Evolutionary conservation across 2,329 filamentous ascomycete species (phyloP).

Genomic region (Scedosporium boydii): DNA sequence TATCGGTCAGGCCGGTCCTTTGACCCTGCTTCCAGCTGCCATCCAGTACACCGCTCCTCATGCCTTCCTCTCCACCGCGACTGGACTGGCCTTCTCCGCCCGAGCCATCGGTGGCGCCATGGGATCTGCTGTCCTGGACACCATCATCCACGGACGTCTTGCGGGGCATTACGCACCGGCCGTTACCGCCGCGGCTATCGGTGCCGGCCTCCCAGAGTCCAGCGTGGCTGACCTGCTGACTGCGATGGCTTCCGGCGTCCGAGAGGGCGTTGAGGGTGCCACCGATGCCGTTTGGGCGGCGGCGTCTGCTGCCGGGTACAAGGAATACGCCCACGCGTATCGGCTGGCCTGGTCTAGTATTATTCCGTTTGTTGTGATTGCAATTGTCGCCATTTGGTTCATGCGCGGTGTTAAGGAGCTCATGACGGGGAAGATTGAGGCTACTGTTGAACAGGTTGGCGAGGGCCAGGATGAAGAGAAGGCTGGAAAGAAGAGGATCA

Average conservation of each 20-base stretch:
- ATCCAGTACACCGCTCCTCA: conserved; percentile 45
- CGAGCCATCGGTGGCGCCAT: conserved; percentile 44
- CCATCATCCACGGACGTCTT: conserved; percentile 40
- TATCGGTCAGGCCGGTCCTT: conserved; percentile 38
- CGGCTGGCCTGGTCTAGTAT: conserved; percentile 39
- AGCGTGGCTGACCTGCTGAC: conserved; percentile 20
- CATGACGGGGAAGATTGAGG: conserved; percentile 45
- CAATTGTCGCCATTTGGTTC: conserved; percentile 30
- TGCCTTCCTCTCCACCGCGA: conserved; percentile 41
- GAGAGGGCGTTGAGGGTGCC: conserved; percentile 23
- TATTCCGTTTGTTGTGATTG: conserved; percentile 41
- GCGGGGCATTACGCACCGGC: conserved; percentile 25
- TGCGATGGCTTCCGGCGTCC: conserved; percentile 19
- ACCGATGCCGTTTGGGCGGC: conserved; percentile 18
- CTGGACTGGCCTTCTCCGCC: conserved; percentile 41
- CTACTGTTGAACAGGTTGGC: conserved; percentile 32
- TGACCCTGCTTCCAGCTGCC: conserved; percentile 38
- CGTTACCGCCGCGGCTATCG: conserved; percentile 19
- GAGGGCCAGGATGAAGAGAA: background rate
- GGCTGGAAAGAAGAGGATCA: conserved; percentile 1
- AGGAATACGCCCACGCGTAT: conserved; percentile 35
- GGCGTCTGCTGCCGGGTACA: conserved; percentile 12
- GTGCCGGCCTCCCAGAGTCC: conserved; percentile 23
- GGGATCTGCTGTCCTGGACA: conserved; percentile 40
- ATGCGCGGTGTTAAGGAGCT: conserved; percentile 38